These are phyloP conservation scores for Salix exigua DNA, from an alignment of 345 rosid species.

Conservation along the genomic window DNA sequence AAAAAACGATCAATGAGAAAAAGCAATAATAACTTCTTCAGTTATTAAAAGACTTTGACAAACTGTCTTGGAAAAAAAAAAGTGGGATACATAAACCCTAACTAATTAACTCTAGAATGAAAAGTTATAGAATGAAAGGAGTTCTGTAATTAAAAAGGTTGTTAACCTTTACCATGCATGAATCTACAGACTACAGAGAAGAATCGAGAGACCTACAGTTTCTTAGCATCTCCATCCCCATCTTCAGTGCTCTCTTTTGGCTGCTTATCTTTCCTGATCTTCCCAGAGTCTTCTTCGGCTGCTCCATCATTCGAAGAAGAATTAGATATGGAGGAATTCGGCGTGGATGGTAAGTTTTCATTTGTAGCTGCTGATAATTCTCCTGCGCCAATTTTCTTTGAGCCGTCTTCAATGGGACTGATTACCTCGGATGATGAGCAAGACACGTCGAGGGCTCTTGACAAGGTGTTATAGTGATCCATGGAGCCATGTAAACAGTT, in stretches of 20 bases:
- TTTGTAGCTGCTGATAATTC: neutral
- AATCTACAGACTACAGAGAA: neutral
- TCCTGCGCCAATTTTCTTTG: neutral
- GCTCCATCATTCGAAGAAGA: constrained; percentile 32
- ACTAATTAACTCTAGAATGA: neutral
- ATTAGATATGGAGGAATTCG: constrained; percentile 29
- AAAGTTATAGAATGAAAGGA: neutral
- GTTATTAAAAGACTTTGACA: neutral
- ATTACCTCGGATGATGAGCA: constrained; percentile 14
- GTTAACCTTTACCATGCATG: neutral
- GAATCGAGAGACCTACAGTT: constrained; percentile 15
- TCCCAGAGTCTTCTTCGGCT: constrained; percentile 19
- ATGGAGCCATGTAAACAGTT: constrained; percentile 57
- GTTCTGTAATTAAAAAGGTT: neutral
- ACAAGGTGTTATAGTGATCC: constrained; percentile 48
- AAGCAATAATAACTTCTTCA: neutral
- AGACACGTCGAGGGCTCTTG: constrained; percentile 39
- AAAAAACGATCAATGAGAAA: neutral
- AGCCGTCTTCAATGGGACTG: constrained; percentile 3
- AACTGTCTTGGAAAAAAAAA: neutral
- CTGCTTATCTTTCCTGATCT: constrained; percentile 8
- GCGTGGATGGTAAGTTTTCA: constrained; percentile 10
- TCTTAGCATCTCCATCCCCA: constrained; percentile 21
- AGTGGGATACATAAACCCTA: neutral
- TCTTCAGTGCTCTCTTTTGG: constrained; percentile 8